Percentiles rank a stretch among this genome's conserved stretches.
Conservation (phyloP, 495 filamentous ascomycete genomes). For the Podospora comata region DNA sequence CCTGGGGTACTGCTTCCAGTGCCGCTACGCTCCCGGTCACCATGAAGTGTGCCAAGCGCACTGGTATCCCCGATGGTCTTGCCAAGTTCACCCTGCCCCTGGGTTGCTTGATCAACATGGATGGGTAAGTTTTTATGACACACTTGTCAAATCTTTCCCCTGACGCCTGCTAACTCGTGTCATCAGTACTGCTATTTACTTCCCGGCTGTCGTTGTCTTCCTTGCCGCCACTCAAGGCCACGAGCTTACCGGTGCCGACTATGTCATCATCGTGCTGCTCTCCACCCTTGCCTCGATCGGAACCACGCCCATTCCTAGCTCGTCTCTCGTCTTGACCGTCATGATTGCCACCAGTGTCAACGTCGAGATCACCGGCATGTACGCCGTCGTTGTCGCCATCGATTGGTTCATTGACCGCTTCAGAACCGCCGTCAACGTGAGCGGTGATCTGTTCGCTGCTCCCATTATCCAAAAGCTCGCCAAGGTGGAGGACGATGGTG, state of each 20-base stretch:
- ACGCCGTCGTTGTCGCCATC: slow-evolving; percentile 31
- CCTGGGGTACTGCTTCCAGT: slow-evolving; percentile 32
- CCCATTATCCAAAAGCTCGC: slow-evolving; percentile 21
- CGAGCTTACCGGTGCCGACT: slow-evolving; percentile 26
- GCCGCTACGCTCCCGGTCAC: slow-evolving; percentile 32
- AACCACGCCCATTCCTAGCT: slow-evolving; percentile 35
- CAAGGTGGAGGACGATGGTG: slow-evolving; percentile 14
- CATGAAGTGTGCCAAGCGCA: slow-evolving; percentile 19
- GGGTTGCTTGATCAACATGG: slow-evolving; percentile 36
- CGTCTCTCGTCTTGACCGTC: slow-evolving; percentile 34
- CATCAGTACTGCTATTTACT: slow-evolving; percentile 29
- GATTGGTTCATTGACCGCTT: slow-evolving; percentile 37
- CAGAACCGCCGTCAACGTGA: slow-evolving; percentile 33
- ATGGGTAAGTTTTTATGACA: slow-evolving; percentile 18
- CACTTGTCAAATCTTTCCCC: not conserved
- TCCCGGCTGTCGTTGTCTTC: slow-evolving; percentile 33
- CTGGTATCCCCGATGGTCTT: slow-evolving; percentile 23
- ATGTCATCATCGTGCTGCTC: slow-evolving; percentile 33
- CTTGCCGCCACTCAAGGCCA: slow-evolving; percentile 33
- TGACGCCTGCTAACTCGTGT: not conserved
- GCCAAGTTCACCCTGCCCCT: slow-evolving; percentile 31
- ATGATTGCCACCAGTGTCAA: slow-evolving; percentile 35
- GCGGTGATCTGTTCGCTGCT: slow-evolving; percentile 32
- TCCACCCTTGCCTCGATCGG: slow-evolving; percentile 35
- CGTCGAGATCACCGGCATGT: slow-evolving; percentile 33